Conservation (phyloP, 148 eudicot species). For the Euryodendron excelsum region DNA sequence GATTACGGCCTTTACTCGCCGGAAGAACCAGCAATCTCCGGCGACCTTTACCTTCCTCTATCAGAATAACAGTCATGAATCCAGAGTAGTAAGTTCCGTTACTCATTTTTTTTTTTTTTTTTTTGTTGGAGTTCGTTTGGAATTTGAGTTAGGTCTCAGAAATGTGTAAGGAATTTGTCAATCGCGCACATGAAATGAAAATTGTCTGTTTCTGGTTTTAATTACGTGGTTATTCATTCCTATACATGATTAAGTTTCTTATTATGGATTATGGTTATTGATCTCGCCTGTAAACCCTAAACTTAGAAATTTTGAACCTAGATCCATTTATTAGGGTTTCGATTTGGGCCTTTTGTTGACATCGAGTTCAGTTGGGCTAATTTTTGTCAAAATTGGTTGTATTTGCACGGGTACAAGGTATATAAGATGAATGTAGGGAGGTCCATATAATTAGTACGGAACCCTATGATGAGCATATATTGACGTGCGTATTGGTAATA, state of each 20-base stretch:
- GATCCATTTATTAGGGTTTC: neutral
- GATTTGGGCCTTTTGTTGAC: neutral
- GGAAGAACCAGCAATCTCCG: neutral
- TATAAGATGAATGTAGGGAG: neutral
- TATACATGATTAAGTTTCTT: neutral
- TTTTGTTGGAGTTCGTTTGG: neutral
- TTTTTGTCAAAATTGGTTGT: neutral
- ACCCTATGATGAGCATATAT: neutral
- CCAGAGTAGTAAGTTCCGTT: conserved; percentile 26
- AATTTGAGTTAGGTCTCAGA: neutral
- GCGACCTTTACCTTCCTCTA: conserved; percentile 6
- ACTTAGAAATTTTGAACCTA: neutral
- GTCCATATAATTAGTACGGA: neutral
- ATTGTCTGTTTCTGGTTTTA: neutral
- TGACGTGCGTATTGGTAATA: neutral
- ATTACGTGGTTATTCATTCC: neutral
- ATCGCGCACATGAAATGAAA: neutral
- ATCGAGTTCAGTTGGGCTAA: neutral
- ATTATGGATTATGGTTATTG: neutral
- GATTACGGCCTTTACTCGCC: conserved; percentile 3
- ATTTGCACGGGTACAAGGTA: neutral
- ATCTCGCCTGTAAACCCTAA: neutral
- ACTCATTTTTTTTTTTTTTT: neutral
- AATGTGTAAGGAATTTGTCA: too few relatives aligned
- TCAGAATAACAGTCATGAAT: conserved; percentile 18